Conservation (phyloP, 495 filamentous ascomycete genomes). For the Lophium mytilinum region DNA sequence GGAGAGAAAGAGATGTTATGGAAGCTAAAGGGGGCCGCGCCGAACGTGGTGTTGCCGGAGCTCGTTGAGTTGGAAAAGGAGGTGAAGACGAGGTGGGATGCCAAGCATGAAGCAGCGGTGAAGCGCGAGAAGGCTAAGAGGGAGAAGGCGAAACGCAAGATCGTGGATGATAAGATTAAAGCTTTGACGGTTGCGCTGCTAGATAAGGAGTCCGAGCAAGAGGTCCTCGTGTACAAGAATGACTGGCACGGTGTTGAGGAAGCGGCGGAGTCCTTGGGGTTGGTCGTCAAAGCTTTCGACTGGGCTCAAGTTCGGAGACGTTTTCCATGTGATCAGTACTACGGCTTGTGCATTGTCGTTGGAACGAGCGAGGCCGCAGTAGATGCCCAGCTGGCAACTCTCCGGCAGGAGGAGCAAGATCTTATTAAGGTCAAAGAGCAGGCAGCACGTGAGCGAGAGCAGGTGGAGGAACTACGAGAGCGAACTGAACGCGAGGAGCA, state of each 20-base stretch:
- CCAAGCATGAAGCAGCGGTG: not conserved
- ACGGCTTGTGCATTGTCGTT: not conserved
- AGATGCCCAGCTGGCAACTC: not conserved
- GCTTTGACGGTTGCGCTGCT: not conserved
- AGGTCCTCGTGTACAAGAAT: not conserved
- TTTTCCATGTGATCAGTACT: too few species aligned
- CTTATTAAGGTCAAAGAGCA: not conserved
- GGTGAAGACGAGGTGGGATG: not conserved
- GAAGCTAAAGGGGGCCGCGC: not conserved
- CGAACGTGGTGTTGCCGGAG: not conserved
- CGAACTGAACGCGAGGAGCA: not conserved
- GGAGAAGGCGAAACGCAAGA: not conserved
- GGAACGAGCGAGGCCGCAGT: not conserved
- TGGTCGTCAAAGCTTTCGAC: not conserved
- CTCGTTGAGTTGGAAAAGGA: not conserved
- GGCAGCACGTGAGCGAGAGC: not conserved
- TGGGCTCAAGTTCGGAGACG: too few species aligned
- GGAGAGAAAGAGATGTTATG: not conserved
- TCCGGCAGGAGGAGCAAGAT: not conserved
- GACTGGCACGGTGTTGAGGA: not conserved
- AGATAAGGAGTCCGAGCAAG: not conserved
- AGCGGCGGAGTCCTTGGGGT: not conserved
- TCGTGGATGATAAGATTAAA: not conserved
- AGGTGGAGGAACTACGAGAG: too few species aligned
- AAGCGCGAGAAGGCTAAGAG: not conserved